Evolutionary conservation across 2,329 filamentous ascomycete genomes (phyloP).

Genomic region (Zasmidium cellare): DNA sequence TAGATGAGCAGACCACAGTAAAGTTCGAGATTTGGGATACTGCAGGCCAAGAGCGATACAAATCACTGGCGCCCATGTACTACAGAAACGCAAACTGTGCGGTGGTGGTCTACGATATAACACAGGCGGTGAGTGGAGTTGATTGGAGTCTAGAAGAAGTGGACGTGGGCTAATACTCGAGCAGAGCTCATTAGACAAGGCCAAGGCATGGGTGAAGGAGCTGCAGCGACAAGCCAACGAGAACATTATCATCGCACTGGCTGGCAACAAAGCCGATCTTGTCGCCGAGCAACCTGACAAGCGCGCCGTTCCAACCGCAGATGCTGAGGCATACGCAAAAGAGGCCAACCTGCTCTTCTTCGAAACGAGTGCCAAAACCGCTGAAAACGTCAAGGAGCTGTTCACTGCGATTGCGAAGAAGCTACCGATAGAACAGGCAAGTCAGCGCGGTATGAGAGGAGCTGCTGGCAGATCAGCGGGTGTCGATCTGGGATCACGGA

Average conservation of each 20-base stretch:
- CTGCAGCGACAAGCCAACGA: slow-evolving; percentile 98
- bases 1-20: slow-evolving; percentile 96
- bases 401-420: slow-evolving; percentile 99
- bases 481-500: slow-evolving; percentile 66
- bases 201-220: slow-evolving; percentile 99
- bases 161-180: slow-evolving; percentile 20
- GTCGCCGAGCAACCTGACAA: slow-evolving; percentile 94
- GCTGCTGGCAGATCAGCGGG: slow-evolving; percentile 60
- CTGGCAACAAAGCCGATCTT: slow-evolving; percentile 96
- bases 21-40: slow-evolving; percentile 99
- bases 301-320: slow-evolving; percentile 82
- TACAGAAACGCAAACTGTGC: slow-evolving; percentile 99
- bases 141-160: slow-evolving; percentile 17
- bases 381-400: slow-evolving; percentile 91
- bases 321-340: slow-evolving; percentile 91
- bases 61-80: slow-evolving; percentile 98
- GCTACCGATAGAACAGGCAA: slow-evolving; percentile 90
- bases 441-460: slow-evolving; percentile 76
- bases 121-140: slow-evolving; percentile 76
- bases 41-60: slow-evolving; percentile 97
- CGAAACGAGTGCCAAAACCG: slow-evolving; percentile 96
- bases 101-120: slow-evolving; percentile 98
- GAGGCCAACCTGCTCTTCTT: slow-evolving; percentile 96
- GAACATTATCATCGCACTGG: slow-evolving; percentile 98
- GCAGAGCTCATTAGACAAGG: slow-evolving; percentile 95